Evolutionary conservation across 805 yeast genomes (phyloP).

Genomic region (Candida taoyuanica): DNA sequence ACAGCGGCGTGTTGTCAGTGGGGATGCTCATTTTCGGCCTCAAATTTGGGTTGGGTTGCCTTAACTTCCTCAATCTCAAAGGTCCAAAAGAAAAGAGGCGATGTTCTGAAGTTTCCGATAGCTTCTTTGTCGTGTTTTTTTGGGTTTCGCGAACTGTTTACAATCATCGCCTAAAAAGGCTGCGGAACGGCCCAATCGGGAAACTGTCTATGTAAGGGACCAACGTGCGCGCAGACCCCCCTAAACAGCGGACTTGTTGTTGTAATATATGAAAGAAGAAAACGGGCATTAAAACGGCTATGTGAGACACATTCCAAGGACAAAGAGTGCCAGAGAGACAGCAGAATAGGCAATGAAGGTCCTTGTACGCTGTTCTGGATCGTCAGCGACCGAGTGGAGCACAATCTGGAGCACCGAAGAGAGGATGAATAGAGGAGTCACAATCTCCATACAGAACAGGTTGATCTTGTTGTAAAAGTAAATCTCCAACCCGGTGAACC

Average conservation of each 20-base stretch:
- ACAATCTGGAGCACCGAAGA: constrained; percentile 13
- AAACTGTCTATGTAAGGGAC: constrained; percentile 1
- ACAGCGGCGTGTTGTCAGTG: constrained; percentile 9
- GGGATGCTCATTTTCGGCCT: constrained; percentile 4
- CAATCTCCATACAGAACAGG: constrained; percentile 27
- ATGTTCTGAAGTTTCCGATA: too few species aligned
- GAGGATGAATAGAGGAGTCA: constrained; percentile 29
- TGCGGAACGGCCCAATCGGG: neutral
- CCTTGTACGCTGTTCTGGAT: constrained; percentile 4
- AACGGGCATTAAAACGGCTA: constrained; percentile 14
- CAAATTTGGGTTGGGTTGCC: too few species aligned
- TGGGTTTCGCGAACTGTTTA: too few species aligned
- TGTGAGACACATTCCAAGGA: constrained; percentile 20
- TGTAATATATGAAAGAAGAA: too few species aligned
- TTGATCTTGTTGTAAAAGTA: constrained; percentile 31
- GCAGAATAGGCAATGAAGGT: constrained; percentile 4
- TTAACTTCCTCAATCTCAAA: too few species aligned
- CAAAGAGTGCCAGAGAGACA: constrained; percentile 18
- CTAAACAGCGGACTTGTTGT: too few species aligned
- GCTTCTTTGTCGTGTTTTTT: too few species aligned
- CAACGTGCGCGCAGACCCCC: too few species aligned
- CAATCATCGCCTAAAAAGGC: neutral
- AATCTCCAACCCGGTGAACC: constrained; percentile 29
- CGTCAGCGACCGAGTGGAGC: constrained; percentile 10
- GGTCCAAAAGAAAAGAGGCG: too few species aligned